Evolutionary conservation across 805 yeast genomes (phyloP).

Genomic region (Ogataea nonfermentans): DNA sequence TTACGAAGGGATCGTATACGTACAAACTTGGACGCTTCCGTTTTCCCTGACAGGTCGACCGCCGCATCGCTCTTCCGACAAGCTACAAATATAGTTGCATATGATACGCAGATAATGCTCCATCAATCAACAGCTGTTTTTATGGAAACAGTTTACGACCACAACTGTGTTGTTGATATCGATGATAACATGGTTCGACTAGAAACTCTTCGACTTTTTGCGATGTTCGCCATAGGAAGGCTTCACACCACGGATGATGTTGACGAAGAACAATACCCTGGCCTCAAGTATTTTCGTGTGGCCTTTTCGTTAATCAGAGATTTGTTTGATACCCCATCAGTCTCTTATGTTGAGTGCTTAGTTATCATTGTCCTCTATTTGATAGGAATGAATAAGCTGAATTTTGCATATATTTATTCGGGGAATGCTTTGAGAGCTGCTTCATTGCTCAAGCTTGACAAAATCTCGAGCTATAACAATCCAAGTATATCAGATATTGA

Average conservation of each 20-base stretch:
- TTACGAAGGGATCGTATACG: neutral
- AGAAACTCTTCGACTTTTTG: conserved; percentile 3
- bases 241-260: conserved; percentile 10
- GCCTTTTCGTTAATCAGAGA: conserved; percentile 4
- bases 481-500: neutral
- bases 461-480: neutral
- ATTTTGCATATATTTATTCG: conserved; percentile 7
- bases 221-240: conserved; percentile 10
- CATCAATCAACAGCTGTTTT: conserved; percentile 4
- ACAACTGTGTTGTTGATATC: conserved; percentile 1
- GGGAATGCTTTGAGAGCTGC: conserved; percentile 7
- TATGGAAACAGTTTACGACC: conserved; percentile 2
- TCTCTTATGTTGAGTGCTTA: conserved; percentile 6
- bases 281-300: conserved; percentile 5
- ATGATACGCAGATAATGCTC: conserved; percentile 10
- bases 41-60: neutral
- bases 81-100: conserved; percentile 6
- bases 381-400: conserved; percentile 8
- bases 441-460: neutral
- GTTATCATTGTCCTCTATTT: conserved; percentile 3
- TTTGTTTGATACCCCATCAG: conserved; percentile 1
- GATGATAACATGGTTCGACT: neutral
- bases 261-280: conserved; percentile 9
- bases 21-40: neutral
- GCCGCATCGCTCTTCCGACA: conserved; percentile 2